A percentile compares a stretch with the other conserved stretches of the same genome.
These are phyloP conservation scores for Lichtheimia ornata DNA, from an alignment of 371 early-diverging fungal species.

Conservation along the genomic window DNA sequence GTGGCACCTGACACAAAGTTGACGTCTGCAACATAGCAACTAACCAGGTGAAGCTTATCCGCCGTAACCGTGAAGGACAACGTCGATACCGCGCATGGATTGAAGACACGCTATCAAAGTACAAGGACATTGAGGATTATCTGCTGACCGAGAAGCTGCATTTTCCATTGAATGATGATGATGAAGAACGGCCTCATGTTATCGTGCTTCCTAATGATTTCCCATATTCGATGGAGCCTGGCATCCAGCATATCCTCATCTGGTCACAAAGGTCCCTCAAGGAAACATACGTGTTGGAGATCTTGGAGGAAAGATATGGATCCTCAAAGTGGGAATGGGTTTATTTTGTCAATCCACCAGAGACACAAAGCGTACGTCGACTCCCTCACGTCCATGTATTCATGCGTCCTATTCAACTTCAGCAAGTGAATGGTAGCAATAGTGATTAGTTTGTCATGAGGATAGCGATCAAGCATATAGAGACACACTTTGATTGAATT, in stretches of 20 bases:
- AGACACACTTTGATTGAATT: background rate
- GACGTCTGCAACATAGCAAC: slow-evolving; percentile 18
- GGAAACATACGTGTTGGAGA: slow-evolving; percentile 19
- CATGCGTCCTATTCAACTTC: slow-evolving; percentile 22
- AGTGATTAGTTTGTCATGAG: too few relatives aligned
- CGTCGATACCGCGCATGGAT: slow-evolving; percentile 42
- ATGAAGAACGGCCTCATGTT: slow-evolving; percentile 15
- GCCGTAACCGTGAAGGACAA: slow-evolving; percentile 29
- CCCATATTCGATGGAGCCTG: slow-evolving; percentile 57
- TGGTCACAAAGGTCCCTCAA: slow-evolving; percentile 56
- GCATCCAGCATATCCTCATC: slow-evolving; percentile 50
- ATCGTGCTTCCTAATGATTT: slow-evolving; percentile 63
- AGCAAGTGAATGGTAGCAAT: too few relatives aligned
- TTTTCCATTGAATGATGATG: slow-evolving; percentile 24
- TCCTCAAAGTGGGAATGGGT: slow-evolving; percentile 33
- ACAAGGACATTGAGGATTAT: slow-evolving; percentile 47
- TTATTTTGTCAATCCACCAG: slow-evolving; percentile 48
- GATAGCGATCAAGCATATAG: too few relatives aligned
- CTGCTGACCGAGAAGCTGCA: slow-evolving; percentile 44
- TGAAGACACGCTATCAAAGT: slow-evolving; percentile 30
- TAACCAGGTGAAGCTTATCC: slow-evolving; percentile 33
- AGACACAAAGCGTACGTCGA: slow-evolving; percentile 35
- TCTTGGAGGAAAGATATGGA: slow-evolving; percentile 31
- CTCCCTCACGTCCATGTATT: slow-evolving; percentile 49
- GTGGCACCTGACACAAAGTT: background rate